Evolutionary conservation across 257 asterid genomes (phyloP).

Genomic region (Lithospermum erythrorhizon): DNA sequence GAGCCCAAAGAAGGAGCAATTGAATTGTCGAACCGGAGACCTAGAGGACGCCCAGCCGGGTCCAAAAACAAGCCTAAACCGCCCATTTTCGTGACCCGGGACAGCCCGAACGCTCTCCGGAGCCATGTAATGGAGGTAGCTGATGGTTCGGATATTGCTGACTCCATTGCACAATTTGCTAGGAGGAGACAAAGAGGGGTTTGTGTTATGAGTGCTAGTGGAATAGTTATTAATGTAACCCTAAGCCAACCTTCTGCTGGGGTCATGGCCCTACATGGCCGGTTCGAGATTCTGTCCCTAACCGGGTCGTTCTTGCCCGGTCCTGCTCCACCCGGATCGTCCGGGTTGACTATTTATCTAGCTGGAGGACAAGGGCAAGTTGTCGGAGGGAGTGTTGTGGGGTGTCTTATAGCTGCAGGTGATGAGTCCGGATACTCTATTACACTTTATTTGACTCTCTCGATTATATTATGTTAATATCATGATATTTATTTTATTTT

Average conservation of each 20-base stretch:
- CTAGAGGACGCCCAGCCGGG: conserved; percentile 12
- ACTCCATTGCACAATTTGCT: conserved; percentile 9
- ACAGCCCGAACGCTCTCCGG: conserved; percentile 12
- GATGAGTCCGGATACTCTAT: no score
- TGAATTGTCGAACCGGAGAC: conserved; percentile 2
- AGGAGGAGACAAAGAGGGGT: conserved; percentile 13
- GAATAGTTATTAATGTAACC: conserved; percentile 11
- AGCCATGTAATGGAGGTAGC: conserved; percentile 17
- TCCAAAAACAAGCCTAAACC: conserved; percentile 15
- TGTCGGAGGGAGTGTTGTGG: conserved; percentile 14
- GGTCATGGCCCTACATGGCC: conserved; percentile 7
- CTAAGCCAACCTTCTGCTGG: conserved; percentile 6
- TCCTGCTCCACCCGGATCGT: conserved; percentile 6
- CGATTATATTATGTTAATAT: no score
- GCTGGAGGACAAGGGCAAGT: conserved; percentile 11
- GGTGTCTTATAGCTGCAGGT: conserved; percentile 10
- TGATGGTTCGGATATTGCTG: conserved; percentile 8
- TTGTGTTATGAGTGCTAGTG: conserved; percentile 12
- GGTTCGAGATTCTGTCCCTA: conserved; percentile 9
- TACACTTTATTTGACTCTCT: no score
- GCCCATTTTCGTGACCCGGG: conserved; percentile 9
- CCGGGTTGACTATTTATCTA: conserved; percentile 9
- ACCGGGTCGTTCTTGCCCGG: conserved; percentile 13
- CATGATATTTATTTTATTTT: no score
- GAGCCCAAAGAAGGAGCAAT: conserved; percentile 10